phyloP scores from a whole-genome alignment of 306 rosid genomes.

The Prunus dulcis region DNA sequence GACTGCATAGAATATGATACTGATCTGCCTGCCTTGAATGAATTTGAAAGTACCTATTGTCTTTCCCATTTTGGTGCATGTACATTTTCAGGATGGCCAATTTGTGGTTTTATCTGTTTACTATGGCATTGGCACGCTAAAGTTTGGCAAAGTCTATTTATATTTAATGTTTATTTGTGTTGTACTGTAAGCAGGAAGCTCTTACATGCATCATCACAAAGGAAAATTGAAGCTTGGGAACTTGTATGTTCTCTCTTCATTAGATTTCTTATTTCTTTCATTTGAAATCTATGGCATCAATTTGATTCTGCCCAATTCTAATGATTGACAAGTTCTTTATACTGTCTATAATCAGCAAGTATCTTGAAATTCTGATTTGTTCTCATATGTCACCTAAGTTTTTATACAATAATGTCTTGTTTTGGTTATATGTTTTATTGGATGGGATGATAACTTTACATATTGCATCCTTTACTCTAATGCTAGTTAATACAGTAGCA shows the following conservation, averaged over 20 bases:
- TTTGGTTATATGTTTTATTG: no score
- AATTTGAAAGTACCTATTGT: slow-evolving; percentile 6
- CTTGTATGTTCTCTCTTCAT: slow-evolving; percentile 59
- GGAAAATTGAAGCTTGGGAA: slow-evolving; percentile 77
- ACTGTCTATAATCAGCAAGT: background rate
- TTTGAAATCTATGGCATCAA: background rate
- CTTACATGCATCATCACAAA: slow-evolving; percentile 30
- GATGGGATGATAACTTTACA: no score
- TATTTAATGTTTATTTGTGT: slow-evolving; percentile 4
- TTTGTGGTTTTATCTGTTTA: slow-evolving; percentile 10
- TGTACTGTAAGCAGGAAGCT: slow-evolving; percentile 49
- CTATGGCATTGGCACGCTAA: background rate
- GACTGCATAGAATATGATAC: background rate
- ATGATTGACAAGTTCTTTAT: background rate
- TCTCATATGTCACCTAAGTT: background rate
- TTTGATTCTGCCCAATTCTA: background rate
- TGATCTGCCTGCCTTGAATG: slow-evolving; percentile 10
- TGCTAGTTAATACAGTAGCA: no score
- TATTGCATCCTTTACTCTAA: no score
- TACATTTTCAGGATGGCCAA: background rate
- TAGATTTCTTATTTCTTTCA: background rate
- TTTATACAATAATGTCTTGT: background rate
- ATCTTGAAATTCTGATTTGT: background rate
- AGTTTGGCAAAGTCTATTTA: background rate
- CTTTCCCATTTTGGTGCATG: slow-evolving; percentile 12